Evolutionary conservation across 345 rosid genomes (phyloP).

Genomic region (Chamaenerion angustifolium): DNA sequence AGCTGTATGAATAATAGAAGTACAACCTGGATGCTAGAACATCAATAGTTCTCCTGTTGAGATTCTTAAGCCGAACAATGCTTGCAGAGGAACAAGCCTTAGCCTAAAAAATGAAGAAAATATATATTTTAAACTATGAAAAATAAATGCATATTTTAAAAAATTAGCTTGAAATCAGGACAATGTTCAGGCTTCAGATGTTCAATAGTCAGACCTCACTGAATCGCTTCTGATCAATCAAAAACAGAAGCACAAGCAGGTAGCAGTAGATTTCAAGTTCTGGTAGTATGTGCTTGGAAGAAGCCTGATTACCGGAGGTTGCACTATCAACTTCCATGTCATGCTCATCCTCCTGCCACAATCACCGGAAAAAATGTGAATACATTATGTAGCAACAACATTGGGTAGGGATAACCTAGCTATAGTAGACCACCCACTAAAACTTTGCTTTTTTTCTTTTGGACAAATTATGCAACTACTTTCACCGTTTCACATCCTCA

Average conservation of each 20-base stretch:
- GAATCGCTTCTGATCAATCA: conserved; percentile 68
- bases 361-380: neutral
- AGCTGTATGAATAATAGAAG: conserved; percentile 65
- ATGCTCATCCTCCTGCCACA: conserved; percentile 46
- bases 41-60: conserved; percentile 70
- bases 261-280: conserved; percentile 71
- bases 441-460: too few species aligned
- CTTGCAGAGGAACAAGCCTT: conserved; percentile 81
- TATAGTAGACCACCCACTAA: too few species aligned
- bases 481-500: too few species aligned
- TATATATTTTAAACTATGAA: neutral
- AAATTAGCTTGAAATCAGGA: neutral
- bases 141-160: neutral
- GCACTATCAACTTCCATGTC: conserved; percentile 91
- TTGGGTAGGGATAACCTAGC: too few species aligned
- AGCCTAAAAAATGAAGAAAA: conserved; percentile 29
- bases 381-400: too few species aligned
- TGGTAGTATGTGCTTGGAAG: conserved; percentile 40
- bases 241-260: conserved; percentile 57
- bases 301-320: conserved; percentile 33
- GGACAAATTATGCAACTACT: too few species aligned
- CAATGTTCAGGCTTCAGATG: neutral
- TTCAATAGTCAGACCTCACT: conserved; percentile 27
- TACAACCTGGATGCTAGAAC: conserved; percentile 70
- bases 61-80: conserved; percentile 49